Conservation (phyloP, 2,329 filamentous ascomycete species). For the Alternaria consortialis region DNA sequence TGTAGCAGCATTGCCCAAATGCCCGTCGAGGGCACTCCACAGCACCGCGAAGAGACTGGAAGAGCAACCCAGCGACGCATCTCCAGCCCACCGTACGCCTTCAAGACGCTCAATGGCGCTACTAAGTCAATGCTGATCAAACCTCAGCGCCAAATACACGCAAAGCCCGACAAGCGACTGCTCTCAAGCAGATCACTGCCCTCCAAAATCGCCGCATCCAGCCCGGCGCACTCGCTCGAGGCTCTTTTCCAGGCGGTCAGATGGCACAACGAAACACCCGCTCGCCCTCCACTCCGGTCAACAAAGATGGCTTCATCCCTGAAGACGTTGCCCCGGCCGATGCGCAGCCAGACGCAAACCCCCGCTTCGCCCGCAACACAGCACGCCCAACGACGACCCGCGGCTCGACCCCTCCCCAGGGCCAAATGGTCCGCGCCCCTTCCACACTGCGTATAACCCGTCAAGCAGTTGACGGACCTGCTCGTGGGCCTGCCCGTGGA, state of each 20-base stretch:
- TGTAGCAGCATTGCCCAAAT: slow-evolving; percentile 25
- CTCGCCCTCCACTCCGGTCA: background rate
- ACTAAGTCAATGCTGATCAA: slow-evolving; percentile 17
- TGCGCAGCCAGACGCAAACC: slow-evolving; percentile 12
- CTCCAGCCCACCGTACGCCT: slow-evolving; percentile 22
- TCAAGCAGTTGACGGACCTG: slow-evolving; percentile 16
- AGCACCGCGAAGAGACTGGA: slow-evolving; percentile 37
- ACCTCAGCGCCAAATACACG: slow-evolving; percentile 29
- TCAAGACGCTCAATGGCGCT: background rate
- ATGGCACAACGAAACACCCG: slow-evolving; percentile 12
- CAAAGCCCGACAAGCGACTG: slow-evolving; percentile 35
- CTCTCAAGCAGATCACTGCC: slow-evolving; percentile 36
- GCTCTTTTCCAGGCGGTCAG: slow-evolving; percentile 34
- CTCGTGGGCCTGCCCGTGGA: slow-evolving; percentile 15
- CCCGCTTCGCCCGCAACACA: slow-evolving; percentile 21
- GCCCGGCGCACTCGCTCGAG: slow-evolving; percentile 30
- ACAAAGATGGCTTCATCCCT: slow-evolving; percentile 12
- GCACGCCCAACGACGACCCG: slow-evolving; percentile 17
- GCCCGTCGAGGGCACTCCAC: slow-evolving; percentile 37
- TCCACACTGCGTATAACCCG: slow-evolving; percentile 32
- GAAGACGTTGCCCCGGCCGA: slow-evolving; percentile 6
- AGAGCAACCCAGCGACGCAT: slow-evolving; percentile 29
- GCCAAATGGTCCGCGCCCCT: slow-evolving; percentile 45
- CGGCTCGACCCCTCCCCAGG: slow-evolving; percentile 27
- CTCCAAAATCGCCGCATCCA: slow-evolving; percentile 35